Percentiles rank a stretch among this genome's conserved stretches.
Conservation (phyloP, 2,329 filamentous ascomycete species). For the Stagonosporopsis tanaceti region DNA sequence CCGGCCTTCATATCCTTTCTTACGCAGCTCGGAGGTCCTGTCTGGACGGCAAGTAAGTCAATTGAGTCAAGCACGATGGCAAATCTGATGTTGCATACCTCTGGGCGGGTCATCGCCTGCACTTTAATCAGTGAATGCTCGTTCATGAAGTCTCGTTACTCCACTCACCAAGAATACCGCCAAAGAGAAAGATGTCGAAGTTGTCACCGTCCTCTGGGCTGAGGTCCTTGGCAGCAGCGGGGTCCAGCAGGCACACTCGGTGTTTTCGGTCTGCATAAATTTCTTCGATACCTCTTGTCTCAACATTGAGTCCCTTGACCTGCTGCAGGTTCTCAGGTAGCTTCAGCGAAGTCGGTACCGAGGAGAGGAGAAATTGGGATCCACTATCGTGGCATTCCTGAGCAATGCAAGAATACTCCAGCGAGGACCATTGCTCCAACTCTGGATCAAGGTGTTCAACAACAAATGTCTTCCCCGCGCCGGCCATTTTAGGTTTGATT, state of each 20-base stretch:
- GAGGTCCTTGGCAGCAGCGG: slow-evolving; percentile 80
- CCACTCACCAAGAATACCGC: slow-evolving; percentile 84
- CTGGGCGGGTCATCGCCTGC: slow-evolving; percentile 90
- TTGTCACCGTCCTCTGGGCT: slow-evolving; percentile 79
- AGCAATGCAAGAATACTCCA: slow-evolving; percentile 91
- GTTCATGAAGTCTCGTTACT: background rate
- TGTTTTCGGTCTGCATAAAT: slow-evolving; percentile 77
- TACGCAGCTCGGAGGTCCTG: slow-evolving; percentile 91
- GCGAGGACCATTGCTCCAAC: slow-evolving; percentile 89
- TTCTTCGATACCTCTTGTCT: slow-evolving; percentile 81
- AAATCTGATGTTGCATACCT: slow-evolving; percentile 64
- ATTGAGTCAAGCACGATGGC: slow-evolving; percentile 10
- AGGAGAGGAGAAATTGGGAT: slow-evolving; percentile 81
- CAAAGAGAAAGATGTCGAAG: slow-evolving; percentile 95
- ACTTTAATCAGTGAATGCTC: slow-evolving; percentile 33
- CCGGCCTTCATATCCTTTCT: slow-evolving; percentile 89
- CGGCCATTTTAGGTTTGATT: slow-evolving; percentile 35
- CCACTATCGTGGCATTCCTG: slow-evolving; percentile 74
- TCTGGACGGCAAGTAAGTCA: slow-evolving; percentile 62
- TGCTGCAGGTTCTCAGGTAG: slow-evolving; percentile 65
- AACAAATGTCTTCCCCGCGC: slow-evolving; percentile 75
- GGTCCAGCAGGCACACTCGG: slow-evolving; percentile 88
- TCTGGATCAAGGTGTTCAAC: slow-evolving; percentile 97
- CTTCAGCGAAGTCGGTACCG: slow-evolving; percentile 72
- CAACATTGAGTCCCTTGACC: slow-evolving; percentile 71